A percentile compares a stretch with the other conserved stretches of the same genome.
phyloP scores from a whole-genome alignment of 345 rosid genomes.

The Rhodamnia argentea region DNA sequence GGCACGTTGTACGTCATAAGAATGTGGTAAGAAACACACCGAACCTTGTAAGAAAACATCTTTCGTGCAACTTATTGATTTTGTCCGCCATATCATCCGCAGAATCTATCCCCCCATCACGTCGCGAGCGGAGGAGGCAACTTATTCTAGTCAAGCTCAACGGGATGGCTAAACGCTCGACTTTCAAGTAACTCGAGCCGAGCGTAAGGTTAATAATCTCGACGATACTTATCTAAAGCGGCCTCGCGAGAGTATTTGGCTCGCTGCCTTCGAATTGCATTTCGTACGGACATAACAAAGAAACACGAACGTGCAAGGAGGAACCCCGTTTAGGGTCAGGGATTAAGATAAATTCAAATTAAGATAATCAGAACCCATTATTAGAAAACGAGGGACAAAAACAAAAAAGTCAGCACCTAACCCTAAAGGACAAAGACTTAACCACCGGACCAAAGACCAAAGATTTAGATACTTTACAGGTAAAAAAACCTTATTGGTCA shows the following conservation, averaged over 20 bases:
- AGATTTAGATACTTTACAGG: neutral
- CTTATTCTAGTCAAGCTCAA: neutral
- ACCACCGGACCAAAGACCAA: neutral
- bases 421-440: neutral
- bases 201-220: neutral
- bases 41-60: neutral
- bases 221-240: too few species aligned
- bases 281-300: neutral
- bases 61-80: neutral
- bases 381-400: neutral
- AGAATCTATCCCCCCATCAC: neutral
- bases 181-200: neutral
- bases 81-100: neutral
- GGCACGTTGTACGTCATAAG: neutral
- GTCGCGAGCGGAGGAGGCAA: neutral
- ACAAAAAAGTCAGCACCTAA: conserved; percentile 1
- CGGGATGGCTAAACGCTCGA: neutral
- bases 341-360: neutral
- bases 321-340: neutral
- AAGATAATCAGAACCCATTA: neutral
- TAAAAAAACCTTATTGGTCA: neutral
- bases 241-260: neutral
- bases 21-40: neutral
- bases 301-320: neutral
- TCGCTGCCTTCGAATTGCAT: neutral